Evolutionary conservation across 768 basidiomycete genomes (phyloP), one percentile per base, ranked within the genome.

Genomic region (Boletus rubroflammeus): DNA sequence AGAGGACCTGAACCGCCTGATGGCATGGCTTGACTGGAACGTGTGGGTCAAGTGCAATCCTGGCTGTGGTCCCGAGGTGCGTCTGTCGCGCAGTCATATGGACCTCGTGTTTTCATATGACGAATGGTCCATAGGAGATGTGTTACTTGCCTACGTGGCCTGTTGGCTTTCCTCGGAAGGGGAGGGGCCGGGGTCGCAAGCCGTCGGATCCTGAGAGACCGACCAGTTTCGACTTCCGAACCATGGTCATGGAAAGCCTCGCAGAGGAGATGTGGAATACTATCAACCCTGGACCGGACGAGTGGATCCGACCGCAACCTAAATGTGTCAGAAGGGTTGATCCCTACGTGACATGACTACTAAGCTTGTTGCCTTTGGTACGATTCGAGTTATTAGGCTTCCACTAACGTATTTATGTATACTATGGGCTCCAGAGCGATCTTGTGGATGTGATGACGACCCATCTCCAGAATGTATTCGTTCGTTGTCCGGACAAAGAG

Each of bases 381-480:
- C 14, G 46, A 17, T 23, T 23, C 17, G 9, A 5, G 9, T 43
- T 6, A 10, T 26, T 15, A 32, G 21, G 31, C 29, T 21, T 14
- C 13, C 9, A 32, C 21, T 7, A 5, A 14, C 14, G n/a, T 8
- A 14, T 9, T 29, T 9, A 11, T 43, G 10, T 43, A n/a, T 17
- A 4, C 1, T 43, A 6, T 7, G 26, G 3, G 3, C 26, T 21
- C 5, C n/a, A n/a, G 17, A 94, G 76, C 1, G 84, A 82, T 26
- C 81, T 76, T 3, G 93, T 85, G 40, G 90, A 89, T 4, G 88
- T 90, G 53, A 90, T 73, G 5, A 85, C 80, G 23, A 94, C 83
- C n/a, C 73, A 62, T 98, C 96, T 3, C 88, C 94, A 7, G 95
- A 91, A 72, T 93, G 95, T 6, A 98, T 73, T 17, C 90, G 76